Evolutionary conservation across 371 early-diverging fungal species (phyloP).

Genomic region (Syncephalastrum sp.): DNA sequence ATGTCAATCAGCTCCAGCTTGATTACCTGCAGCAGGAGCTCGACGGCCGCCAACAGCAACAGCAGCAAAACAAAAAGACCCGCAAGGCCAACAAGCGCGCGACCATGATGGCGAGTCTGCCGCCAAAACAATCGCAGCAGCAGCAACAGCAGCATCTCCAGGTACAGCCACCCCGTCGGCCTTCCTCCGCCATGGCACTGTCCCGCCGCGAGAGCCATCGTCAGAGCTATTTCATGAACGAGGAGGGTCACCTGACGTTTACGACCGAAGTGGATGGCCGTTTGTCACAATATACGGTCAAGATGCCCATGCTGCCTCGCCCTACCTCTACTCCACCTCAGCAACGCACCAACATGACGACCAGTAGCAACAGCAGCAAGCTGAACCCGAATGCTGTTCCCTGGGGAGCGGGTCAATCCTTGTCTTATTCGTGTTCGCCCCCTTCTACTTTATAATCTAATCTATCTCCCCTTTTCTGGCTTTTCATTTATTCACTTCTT

Average conservation of each 20-base stretch:
- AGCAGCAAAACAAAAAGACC: too few relatives aligned
- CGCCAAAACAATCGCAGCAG: background rate
- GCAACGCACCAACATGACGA: too few relatives aligned
- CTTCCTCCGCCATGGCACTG: background rate
- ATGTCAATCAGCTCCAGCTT: constrained; percentile 26
- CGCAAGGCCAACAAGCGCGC: constrained; percentile 3
- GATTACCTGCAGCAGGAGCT: constrained; percentile 20
- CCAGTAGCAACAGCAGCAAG: too few relatives aligned
- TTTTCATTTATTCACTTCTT: too few relatives aligned
- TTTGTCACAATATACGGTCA: constrained; percentile 33
- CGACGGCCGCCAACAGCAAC: constrained; percentile 14
- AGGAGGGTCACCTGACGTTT: constrained; percentile 38
- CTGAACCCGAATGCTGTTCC: too few relatives aligned
- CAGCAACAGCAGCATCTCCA: background rate
- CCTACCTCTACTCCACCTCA: too few relatives aligned
- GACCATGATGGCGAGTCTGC: constrained; percentile 9
- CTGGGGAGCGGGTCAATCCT: too few relatives aligned
- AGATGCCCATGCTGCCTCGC: constrained; percentile 17
- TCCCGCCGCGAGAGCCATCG: constrained; percentile 1
- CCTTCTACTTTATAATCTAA: too few relatives aligned
- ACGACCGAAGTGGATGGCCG: constrained; percentile 43
- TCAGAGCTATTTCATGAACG: constrained; percentile 23
- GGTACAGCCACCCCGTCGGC: background rate
- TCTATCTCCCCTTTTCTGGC: too few relatives aligned
- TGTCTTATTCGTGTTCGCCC: too few relatives aligned